These are phyloP conservation scores for Pichia sp. DNA, from an alignment of 1,139 yeast genomes.

Conservation along the genomic window DNA sequence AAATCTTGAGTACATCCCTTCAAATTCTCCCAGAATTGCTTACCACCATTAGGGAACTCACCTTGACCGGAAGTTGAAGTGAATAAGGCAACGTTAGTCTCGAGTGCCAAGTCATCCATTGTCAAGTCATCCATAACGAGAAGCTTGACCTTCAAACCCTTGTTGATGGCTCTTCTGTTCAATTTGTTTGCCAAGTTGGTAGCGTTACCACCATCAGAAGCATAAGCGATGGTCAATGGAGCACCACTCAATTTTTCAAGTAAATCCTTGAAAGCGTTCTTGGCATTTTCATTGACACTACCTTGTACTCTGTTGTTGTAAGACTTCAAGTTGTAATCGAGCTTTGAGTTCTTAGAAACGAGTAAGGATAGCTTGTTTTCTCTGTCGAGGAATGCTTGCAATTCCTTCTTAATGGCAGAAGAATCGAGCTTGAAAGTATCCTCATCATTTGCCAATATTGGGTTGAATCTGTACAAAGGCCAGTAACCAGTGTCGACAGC, in stretches of 20 bases:
- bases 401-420: conserved; percentile 67
- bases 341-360: conserved; percentile 62
- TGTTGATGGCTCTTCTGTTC: conserved; percentile 74
- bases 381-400: conserved; percentile 76
- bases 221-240: conserved; percentile 82
- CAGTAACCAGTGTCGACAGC: conserved; percentile 94
- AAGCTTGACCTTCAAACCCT: conserved; percentile 76
- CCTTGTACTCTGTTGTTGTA: conserved; percentile 56
- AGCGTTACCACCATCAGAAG: conserved; percentile 95
- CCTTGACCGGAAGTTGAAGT: conserved; percentile 97
- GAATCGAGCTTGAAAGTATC: conserved; percentile 77
- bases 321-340: conserved; percentile 72
- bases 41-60: conserved; percentile 95
- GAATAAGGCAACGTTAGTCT: conserved; percentile 74
- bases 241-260: conserved; percentile 90
- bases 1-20: conserved; percentile 73
- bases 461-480: conserved; percentile 90
- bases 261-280: conserved; percentile 67
- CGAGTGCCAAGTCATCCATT: conserved; percentile 72
- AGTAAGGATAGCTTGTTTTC: conserved; percentile 81
- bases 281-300: conserved; percentile 49
- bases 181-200: conserved; percentile 76
- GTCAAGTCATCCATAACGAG: conserved; percentile 82
- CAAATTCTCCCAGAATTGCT: conserved; percentile 79
- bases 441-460: conserved; percentile 39